Evolutionary conservation across 2,329 filamentous ascomycete genomes (phyloP).

Genomic region (Claviceps arundinis): DNA sequence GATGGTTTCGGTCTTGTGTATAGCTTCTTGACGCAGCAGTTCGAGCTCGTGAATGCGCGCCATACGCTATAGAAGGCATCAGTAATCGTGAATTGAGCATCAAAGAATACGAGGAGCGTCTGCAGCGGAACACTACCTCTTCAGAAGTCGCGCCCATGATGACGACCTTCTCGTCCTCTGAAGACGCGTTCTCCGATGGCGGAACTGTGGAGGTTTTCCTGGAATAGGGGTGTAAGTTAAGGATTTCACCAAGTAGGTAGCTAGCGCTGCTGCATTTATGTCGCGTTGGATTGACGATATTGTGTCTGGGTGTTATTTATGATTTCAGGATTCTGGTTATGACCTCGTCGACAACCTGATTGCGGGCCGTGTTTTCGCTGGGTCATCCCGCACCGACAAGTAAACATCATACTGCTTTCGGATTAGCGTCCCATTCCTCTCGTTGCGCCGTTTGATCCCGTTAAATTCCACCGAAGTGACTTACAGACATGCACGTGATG

Average conservation of each 20-base stretch:
- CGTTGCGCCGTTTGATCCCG: not conserved
- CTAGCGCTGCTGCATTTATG: no score
- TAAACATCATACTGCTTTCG: conserved; percentile 19
- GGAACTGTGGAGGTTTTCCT: not conserved
- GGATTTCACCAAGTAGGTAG: not conserved
- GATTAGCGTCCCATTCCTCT: conserved; percentile 9
- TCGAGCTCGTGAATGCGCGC: conserved; percentile 46
- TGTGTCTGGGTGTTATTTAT: not conserved
- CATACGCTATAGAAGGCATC: conserved; percentile 23
- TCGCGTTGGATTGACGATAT: not conserved
- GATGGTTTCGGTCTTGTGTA: conserved; percentile 53
- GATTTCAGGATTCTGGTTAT: not conserved
- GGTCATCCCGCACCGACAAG: conserved; percentile 5
- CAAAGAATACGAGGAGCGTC: no score
- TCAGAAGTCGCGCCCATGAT: conserved; percentile 15
- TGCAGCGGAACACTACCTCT: conserved; percentile 12
- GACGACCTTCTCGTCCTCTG: conserved; percentile 3
- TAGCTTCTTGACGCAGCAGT: conserved; percentile 51
- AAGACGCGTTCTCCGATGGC: not conserved
- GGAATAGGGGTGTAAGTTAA: not conserved
- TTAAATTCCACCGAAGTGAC: not conserved
- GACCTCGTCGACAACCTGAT: not conserved
- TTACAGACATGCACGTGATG: not conserved
- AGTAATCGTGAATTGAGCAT: conserved; percentile 5
- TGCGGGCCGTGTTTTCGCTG: conserved; percentile 16